phyloP scores from a whole-genome alignment of 176 grass and related monocot genomes.

The Elymus sibiricus region DNA sequence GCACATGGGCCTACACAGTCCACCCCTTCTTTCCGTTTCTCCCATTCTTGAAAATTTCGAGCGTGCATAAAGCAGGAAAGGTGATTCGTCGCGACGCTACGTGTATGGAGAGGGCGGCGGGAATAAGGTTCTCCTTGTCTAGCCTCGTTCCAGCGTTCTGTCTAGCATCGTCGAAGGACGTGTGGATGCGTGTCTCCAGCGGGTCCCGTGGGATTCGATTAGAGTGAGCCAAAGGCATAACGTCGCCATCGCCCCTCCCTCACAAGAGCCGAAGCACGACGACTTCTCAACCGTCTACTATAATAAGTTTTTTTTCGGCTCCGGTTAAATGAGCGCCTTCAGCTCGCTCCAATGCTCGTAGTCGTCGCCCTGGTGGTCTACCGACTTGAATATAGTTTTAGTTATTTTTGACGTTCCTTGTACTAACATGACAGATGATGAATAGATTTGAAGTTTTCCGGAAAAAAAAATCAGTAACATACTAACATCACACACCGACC shows the following conservation, averaged over 20 bases:
- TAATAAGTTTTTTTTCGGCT: no score
- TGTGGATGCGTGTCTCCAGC: no score
- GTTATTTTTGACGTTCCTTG: neutral
- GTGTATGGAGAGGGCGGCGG: neutral
- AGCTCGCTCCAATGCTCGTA: no score
- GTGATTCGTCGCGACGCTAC: neutral
- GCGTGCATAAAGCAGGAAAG: neutral
- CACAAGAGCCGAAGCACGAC: no score
- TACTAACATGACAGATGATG: neutral
- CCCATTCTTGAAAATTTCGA: neutral
- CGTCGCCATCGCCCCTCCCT: no score
- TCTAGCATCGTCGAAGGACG: neutral
- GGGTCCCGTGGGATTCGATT: no score
- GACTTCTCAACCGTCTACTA: no score
- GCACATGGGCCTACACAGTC: neutral
- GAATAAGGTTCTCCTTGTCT: no score
- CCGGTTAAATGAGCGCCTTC: no score
- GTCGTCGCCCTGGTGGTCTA: no score
- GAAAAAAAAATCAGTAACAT: neutral
- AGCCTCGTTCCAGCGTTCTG: neutral
- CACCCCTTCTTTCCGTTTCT: neutral
- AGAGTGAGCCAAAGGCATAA: no score
- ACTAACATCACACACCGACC: slow-evolving; percentile 2
- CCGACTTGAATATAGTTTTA: no score
- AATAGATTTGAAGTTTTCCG: neutral